Base-by-base conservation (phyloP, 768 basidiomycete species). In the Lentinula boryana region DNA sequence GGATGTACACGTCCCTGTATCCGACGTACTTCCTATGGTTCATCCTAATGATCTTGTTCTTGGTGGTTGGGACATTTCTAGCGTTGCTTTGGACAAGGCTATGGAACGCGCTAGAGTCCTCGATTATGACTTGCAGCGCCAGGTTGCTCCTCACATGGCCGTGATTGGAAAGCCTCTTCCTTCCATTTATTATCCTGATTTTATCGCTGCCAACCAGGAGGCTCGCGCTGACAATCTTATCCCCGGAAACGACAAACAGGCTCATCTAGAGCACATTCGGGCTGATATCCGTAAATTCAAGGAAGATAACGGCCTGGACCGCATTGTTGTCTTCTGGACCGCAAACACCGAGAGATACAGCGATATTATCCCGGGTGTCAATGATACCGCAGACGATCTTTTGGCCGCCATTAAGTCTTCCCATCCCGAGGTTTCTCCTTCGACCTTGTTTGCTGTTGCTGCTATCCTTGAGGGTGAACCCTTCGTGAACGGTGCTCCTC, bases 301-400 rank as follows among this genome's bases (percentile, higher is more conserved):
- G 80, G 68, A 76, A 57, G 77, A 85, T 63, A 85, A 98, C 71
- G 79, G 75, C 18, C 85, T 98, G 51, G 95, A 95, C 72, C 89
- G 89, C 61, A 85, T 93, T 63, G 75, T 99, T 68, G 89, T 98
- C 63, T 95, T 98, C 80, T 98, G 96, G 96, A 98, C 96, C 15
- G 95, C 93, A 67, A 98, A 99, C 78, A 99, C 96, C 16, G 97
- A 98, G 80, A 90, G 96, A 61, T 99, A 95, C 84, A 88, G 90
- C 66, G 93, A 94, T 64, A 87, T 99, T 74, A 87, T 98, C 72
- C 82, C 90, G 12, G 97, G 96, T 46, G 85, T 98, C 61, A 98
- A 98, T 74, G 95, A 99, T 71, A 95, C 94, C 13, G 89, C 93
- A 2, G 89, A 90, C 67, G 90, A 89, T 70, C 74, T 99, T 56